Base-by-base conservation (phyloP, 73 alveolate genomes). In the Blepharisma japonicum region DNA sequence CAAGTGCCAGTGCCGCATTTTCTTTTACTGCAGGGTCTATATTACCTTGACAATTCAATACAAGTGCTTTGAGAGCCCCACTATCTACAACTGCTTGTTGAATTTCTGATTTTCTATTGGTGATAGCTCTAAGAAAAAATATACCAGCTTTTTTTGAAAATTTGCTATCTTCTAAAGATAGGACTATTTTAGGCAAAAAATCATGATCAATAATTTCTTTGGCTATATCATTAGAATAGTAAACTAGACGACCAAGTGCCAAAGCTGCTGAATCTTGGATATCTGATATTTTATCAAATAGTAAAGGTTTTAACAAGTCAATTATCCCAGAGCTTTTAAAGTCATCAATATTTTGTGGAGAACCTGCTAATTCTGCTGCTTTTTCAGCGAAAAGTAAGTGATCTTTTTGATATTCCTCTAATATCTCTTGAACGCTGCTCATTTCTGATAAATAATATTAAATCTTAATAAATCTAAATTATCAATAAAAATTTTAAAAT, bases 131-230 rank as follows among this genome's bases (percentile, higher is more conserved):
- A 7, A 97, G 92, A 8, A 97, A 98, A 79, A 94, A 96, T 66
- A 99, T 98, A 56, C 99, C 99, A 42, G 99, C 99, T 84, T 97
- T 86, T 86, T 96, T 96, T 90, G 89, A 92, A 96, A 86, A 91
- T 83, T 99, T 88, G 86, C 96, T 97, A 87, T 97, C 97, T 77
- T 96, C 98, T 71, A 97, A 91, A 56, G 98, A 94, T 86, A 92
- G 89, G 18, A 96, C 99, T 71, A 97, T 86, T 92, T 97, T 97
- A 45, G 99, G 99, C 27, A 97, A 87, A 80, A 97, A 91, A 74
- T 97, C 99, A 81, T 96, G 95, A 45, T 98, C 94, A 39, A 97
- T 99, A 6, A 97, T 85, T 81, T 71, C 81, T 74, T 96, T 97
- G 1, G 99, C 98, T 49, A 97, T 83, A 77, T 93, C 97, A 48